phyloP scores from a whole-genome alignment of 2,329 filamentous ascomycete species.

The Ophiostoma novo-ulmi region DNA sequence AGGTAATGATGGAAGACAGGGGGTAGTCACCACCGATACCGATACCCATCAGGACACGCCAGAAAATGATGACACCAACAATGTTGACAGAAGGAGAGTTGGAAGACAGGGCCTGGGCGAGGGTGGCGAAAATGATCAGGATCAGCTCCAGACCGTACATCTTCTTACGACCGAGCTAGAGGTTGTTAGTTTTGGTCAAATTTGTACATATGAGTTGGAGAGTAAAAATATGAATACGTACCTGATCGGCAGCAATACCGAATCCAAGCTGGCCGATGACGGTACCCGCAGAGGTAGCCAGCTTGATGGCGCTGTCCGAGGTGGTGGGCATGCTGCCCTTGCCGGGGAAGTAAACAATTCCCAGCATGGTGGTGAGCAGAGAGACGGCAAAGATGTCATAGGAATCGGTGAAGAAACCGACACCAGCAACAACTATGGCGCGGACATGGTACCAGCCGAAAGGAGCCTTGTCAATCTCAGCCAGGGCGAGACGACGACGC shows the following conservation, averaged over 20 bases:
- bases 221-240: slow-evolving; percentile 18
- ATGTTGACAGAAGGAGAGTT: slow-evolving; percentile 58
- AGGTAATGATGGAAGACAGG: slow-evolving; percentile 76
- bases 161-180: slow-evolving; percentile 43
- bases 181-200: not conserved
- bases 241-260: slow-evolving; percentile 65
- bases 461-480: slow-evolving; percentile 74
- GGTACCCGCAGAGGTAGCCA: slow-evolving; percentile 76
- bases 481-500: slow-evolving; percentile 70
- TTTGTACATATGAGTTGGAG: not conserved
- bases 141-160: slow-evolving; percentile 72
- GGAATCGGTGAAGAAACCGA: slow-evolving; percentile 79
- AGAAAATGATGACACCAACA: slow-evolving; percentile 68
- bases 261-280: slow-evolving; percentile 79
- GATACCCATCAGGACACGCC: slow-evolving; percentile 70
- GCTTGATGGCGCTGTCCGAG: slow-evolving; percentile 78
- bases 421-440: slow-evolving; percentile 70
- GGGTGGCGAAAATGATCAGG: slow-evolving; percentile 71
- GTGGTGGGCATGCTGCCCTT: slow-evolving; percentile 56
- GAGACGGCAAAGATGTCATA: slow-evolving; percentile 79
- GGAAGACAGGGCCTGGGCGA: slow-evolving; percentile 64
- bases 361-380: slow-evolving; percentile 68
- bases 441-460: slow-evolving; percentile 83
- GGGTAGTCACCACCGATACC: slow-evolving; percentile 77
- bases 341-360: slow-evolving; percentile 66